phyloP scores from a whole-genome alignment of 352 stramenopile species.

The Aphanomyces astaci region DNA sequence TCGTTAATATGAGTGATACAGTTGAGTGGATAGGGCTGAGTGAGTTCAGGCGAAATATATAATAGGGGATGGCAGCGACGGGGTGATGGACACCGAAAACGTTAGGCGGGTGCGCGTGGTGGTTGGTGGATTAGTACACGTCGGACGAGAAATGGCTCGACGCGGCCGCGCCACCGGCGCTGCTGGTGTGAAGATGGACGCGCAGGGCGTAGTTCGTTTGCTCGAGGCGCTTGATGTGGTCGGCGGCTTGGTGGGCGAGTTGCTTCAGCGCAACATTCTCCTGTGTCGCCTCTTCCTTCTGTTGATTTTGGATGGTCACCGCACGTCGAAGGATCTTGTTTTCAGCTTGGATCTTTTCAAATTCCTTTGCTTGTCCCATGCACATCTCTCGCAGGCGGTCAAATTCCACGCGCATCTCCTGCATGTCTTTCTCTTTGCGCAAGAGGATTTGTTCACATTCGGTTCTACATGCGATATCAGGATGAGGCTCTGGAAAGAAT shows the following conservation, averaged over 20 bases:
- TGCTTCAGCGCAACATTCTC: conserved; percentile 70
- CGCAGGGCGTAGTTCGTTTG: conserved; percentile 82
- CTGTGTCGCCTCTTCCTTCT: conserved; percentile 71
- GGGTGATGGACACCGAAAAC: too few relatives aligned
- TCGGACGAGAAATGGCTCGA: conserved; percentile 14
- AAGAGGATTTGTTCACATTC: conserved; percentile 81
- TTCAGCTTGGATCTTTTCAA: conserved; percentile 59
- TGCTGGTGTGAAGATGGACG: conserved; percentile 80
- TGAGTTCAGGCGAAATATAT: too few relatives aligned
- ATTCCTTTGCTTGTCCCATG: conserved; percentile 29
- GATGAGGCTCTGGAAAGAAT: background rate
- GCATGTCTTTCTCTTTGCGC: conserved; percentile 70
- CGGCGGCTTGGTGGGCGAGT: conserved; percentile 63
- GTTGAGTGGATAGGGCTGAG: too few relatives aligned
- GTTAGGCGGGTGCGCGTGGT: too few relatives aligned
- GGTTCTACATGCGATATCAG: conserved; percentile 25
- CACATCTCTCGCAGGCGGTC: conserved; percentile 26
- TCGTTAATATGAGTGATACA: too few relatives aligned
- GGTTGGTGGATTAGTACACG: conserved; percentile 16
- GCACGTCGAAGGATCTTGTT: conserved; percentile 80
- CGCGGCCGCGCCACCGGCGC: conserved; percentile 7
- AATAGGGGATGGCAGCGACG: too few relatives aligned
- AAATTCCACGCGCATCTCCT: conserved; percentile 50
- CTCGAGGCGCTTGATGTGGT: conserved; percentile 81
- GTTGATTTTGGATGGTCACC: conserved; percentile 80